These are phyloP conservation scores for Sphaerobolus stellatus DNA, from an alignment of 1,284 basidiomycete genomes.

Conservation along the genomic window DNA sequence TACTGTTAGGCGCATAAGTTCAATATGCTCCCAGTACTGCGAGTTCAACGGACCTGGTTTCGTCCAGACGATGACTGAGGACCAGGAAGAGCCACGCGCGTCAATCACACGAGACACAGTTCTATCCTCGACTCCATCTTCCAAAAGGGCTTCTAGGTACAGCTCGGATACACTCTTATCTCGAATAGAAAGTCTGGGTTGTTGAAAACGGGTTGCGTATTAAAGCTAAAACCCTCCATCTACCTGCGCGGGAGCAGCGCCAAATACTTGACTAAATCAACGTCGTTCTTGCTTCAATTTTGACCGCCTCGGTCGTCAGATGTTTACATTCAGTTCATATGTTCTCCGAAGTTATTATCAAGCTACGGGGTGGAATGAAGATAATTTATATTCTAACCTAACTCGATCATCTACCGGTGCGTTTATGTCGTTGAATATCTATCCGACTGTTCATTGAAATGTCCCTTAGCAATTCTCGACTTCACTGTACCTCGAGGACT, in stretches of 20 bases:
- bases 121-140: too few species aligned
- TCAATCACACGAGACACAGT: conserved; percentile 11
- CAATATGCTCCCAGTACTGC: not conserved
- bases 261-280: too few species aligned
- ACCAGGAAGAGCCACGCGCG: conserved; percentile 5
- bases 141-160: too few species aligned
- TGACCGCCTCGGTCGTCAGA: conserved; percentile 24
- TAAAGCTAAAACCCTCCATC: too few species aligned
- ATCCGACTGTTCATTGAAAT: conserved; percentile 24
- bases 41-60: too few species aligned
- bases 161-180: too few species aligned
- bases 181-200: too few species aligned
- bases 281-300: not conserved
- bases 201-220: too few species aligned
- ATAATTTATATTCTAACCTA: conserved; percentile 89
- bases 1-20: conserved; percentile 5
- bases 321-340: conserved; percentile 86
- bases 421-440: conserved; percentile 38
- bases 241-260: too few species aligned
- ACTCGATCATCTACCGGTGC: conserved; percentile 85
- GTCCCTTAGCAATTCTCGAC: conserved; percentile 71
- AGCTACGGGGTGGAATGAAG: conserved; percentile 94
- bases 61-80: too few species aligned
- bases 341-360: conserved; percentile 88
- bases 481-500: conserved; percentile 80